Percentiles rank a stretch among this genome's conserved stretches.
Evolutionary conservation across 2,329 filamentous ascomycete genomes (phyloP).

Genomic region (Sporothrix brasiliensis): DNA sequence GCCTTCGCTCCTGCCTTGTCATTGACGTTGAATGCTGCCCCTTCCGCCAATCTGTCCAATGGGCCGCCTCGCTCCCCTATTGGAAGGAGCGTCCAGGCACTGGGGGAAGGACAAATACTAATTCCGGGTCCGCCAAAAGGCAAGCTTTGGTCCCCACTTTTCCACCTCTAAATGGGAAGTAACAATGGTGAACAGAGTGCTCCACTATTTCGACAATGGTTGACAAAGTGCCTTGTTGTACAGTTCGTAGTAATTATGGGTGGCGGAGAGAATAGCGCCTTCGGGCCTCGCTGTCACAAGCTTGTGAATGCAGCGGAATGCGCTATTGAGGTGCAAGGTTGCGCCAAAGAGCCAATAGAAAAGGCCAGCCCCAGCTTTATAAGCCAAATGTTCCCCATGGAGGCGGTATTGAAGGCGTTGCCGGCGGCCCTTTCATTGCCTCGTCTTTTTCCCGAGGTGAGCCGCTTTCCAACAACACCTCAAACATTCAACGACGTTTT

Average conservation of each 20-base stretch:
- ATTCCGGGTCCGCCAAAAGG: constrained; percentile 28
- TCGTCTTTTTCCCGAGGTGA: too few relatives aligned
- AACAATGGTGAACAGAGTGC: not conserved
- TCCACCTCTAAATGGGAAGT: not conserved
- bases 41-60: constrained; percentile 31
- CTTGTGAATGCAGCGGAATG: not conserved
- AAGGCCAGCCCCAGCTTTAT: constrained; percentile 2
- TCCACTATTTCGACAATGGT: too few relatives aligned
- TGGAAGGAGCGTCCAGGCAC: not conserved
- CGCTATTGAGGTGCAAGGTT: not conserved
- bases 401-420: not conserved
- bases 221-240: too few relatives aligned
- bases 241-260: not conserved
- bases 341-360: constrained; percentile 7
- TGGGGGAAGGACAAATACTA: constrained; percentile 33
- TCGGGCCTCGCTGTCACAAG: constrained; percentile 26
- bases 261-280: not conserved
- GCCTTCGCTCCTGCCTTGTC: constrained; percentile 21
- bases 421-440: too few relatives aligned
- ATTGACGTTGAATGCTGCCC: constrained; percentile 21
- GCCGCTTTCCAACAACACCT: constrained; percentile 4
- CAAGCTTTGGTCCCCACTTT: constrained; percentile 10
- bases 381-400: not conserved
- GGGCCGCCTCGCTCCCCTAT: constrained; percentile 19
- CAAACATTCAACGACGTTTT: not conserved